phyloP scores from a whole-genome alignment of 805 yeast genomes.

The Candida alai region DNA sequence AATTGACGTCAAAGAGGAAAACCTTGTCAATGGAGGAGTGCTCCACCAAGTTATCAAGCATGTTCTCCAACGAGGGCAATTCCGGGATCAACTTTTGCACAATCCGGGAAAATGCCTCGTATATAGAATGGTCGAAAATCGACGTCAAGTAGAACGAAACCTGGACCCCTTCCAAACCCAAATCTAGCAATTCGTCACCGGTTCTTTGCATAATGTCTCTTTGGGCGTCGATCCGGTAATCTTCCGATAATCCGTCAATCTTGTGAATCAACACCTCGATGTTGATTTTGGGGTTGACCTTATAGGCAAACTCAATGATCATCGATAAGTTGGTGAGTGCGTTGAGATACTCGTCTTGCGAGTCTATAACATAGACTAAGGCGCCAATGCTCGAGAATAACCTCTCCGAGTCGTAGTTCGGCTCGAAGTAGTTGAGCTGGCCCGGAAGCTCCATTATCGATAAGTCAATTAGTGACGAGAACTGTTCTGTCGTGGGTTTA shows the following conservation, averaged over 20 bases:
- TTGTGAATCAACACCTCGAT: slow-evolving; percentile 93
- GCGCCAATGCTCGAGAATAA: slow-evolving; percentile 84
- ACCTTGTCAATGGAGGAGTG: slow-evolving; percentile 91
- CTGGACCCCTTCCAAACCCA: slow-evolving; percentile 88
- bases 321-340: slow-evolving; percentile 86
- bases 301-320: slow-evolving; percentile 83
- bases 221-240: slow-evolving; percentile 89
- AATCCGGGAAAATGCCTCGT: slow-evolving; percentile 91
- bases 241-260: slow-evolving; percentile 93
- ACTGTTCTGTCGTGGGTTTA: slow-evolving; percentile 81
- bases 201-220: slow-evolving; percentile 95
- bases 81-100: slow-evolving; percentile 90
- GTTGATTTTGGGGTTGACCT: slow-evolving; percentile 78
- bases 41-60: slow-evolving; percentile 83
- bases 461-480: slow-evolving; percentile 77
- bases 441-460: slow-evolving; percentile 95
- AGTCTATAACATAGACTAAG: slow-evolving; percentile 88
- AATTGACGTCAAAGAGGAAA: slow-evolving; percentile 84
- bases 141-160: slow-evolving; percentile 89
- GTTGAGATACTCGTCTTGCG: slow-evolving; percentile 91
- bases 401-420: slow-evolving; percentile 72
- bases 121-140: slow-evolving; percentile 91
- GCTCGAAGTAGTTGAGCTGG: slow-evolving; percentile 84
- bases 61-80: slow-evolving; percentile 79
- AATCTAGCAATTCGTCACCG: slow-evolving; percentile 85